Evolutionary conservation across 768 basidiomycete species (phyloP), one percentile per base, ranked within the genome.

Genomic region (Rhizopogon vinicolor): DNA sequence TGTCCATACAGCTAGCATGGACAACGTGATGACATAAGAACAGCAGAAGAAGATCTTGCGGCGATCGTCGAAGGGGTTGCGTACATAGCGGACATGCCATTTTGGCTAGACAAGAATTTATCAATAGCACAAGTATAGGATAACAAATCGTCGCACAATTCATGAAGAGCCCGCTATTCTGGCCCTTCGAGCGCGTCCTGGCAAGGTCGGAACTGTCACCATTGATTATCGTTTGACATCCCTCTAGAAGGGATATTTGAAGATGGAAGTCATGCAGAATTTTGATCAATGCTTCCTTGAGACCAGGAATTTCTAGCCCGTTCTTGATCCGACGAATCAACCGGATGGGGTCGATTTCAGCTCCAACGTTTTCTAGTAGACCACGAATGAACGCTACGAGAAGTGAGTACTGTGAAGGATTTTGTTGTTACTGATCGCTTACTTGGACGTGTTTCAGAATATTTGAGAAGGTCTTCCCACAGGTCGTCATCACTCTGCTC

Each of bases 401-500:
- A 13, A 14, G 14, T 60, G 51, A 55, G 60, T n/a, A 39, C 25
- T 9, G 43, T 6, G 28, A 9, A 7, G 3, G 10, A 50, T 7
- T 6, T 1, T 7, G 25, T 1, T 2, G 13, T 25, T 29, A 58
- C 31, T 12, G 35, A 44, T 12, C 5, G 68, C 81, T 53, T 53
- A 93, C 93, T 73, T 40, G 97, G 97, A 55, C 93, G 78, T 10
- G 91, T 95, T 69, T 98, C 97, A 0, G 95, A 96, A 63, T 98
- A 98, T 57, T 80, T 85, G 28, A 99, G 74, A 8, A 99, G 78
- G 66, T 98, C 96, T 63, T 98, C 96, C 97, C 96, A 99, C 0
- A 99, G 82, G 67, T 98, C 97, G 58, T 94, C 88, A 59, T 98
- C 97, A 51, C 86, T 88, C 68, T 98, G 96, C 68, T 98, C 94